These are phyloP conservation scores for Westerdykella sp. DNA, from an alignment of 2,329 filamentous ascomycete genomes.

Conservation along the genomic window DNA sequence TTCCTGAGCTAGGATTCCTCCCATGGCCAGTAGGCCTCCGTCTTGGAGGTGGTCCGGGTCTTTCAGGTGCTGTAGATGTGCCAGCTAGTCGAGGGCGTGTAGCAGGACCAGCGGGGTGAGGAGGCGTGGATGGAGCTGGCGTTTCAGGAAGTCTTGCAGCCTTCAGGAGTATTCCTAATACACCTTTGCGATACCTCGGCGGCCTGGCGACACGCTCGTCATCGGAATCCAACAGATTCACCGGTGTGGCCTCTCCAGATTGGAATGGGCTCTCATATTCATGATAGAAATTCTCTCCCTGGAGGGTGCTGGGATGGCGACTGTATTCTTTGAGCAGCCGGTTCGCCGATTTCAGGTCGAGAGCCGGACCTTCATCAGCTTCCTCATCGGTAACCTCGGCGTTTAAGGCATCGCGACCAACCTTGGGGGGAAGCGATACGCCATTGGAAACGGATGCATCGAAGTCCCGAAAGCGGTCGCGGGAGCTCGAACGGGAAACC, in stretches of 20 bases:
- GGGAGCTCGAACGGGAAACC: conserved; percentile 30
- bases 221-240: conserved; percentile 45
- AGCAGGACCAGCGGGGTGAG: not conserved
- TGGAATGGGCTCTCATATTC: conserved; percentile 17
- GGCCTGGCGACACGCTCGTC: conserved; percentile 63
- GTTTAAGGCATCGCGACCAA: conserved; percentile 11
- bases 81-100: not conserved
- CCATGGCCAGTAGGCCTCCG: conserved; percentile 14
- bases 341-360: conserved; percentile 24
- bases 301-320: conserved; percentile 3
- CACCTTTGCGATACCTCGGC: conserved; percentile 63
- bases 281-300: conserved; percentile 28
- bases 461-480: conserved; percentile 15
- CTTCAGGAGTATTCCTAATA: conserved; percentile 66
- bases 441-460: not conserved
- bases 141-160: conserved; percentile 14
- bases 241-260: conserved; percentile 47
- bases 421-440: not conserved
- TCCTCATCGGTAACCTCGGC: conserved; percentile 22
- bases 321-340: conserved; percentile 31
- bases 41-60: conserved; percentile 3
- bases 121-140: not conserved
- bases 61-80: not conserved
- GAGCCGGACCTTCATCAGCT: conserved; percentile 11
- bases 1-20: conserved; percentile 21